Evolutionary conservation across 495 filamentous ascomycete genomes (phyloP).

Genomic region (Penicillium paradoxum): DNA sequence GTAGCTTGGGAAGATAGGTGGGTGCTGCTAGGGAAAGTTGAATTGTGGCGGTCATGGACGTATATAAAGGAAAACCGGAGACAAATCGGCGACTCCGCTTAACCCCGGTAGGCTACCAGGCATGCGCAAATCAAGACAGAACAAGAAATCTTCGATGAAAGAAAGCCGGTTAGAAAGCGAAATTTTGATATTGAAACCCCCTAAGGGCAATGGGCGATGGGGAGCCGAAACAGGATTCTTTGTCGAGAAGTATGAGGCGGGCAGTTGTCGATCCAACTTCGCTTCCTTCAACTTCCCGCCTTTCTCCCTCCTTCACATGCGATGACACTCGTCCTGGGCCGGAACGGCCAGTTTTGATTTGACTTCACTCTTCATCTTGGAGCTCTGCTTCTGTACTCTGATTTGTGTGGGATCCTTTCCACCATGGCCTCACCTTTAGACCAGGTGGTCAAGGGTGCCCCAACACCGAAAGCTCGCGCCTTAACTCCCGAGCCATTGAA

Average conservation of each 20-base stretch:
- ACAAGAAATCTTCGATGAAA: slow-evolving; percentile 3
- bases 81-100: slow-evolving; percentile 23
- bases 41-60: slow-evolving; percentile 13
- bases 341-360: slow-evolving; percentile 26
- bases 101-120: slow-evolving; percentile 19
- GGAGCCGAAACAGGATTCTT: not conserved
- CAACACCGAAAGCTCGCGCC: slow-evolving; percentile 44
- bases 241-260: slow-evolving; percentile 10
- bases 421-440: slow-evolving; percentile 63
- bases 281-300: slow-evolving; percentile 12
- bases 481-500: slow-evolving; percentile 37
- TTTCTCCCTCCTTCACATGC: slow-evolving; percentile 14
- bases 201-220: slow-evolving; percentile 8
- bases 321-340: slow-evolving; percentile 27
- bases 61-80: slow-evolving; percentile 16
- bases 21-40: slow-evolving; percentile 10
- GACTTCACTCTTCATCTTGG: not conserved
- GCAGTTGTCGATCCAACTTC: slow-evolving; percentile 12
- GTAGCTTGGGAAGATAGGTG: slow-evolving; percentile 6
- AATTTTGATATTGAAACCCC: not conserved
- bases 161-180: not conserved
- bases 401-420: not conserved
- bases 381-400: slow-evolving; percentile 1
- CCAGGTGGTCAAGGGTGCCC: slow-evolving; percentile 82
- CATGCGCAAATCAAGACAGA: slow-evolving; percentile 8